Evolutionary conservation across 805 yeast genomes (phyloP), one percentile per base, ranked within the genome.

Genomic region (Lachancea waltii): DNA sequence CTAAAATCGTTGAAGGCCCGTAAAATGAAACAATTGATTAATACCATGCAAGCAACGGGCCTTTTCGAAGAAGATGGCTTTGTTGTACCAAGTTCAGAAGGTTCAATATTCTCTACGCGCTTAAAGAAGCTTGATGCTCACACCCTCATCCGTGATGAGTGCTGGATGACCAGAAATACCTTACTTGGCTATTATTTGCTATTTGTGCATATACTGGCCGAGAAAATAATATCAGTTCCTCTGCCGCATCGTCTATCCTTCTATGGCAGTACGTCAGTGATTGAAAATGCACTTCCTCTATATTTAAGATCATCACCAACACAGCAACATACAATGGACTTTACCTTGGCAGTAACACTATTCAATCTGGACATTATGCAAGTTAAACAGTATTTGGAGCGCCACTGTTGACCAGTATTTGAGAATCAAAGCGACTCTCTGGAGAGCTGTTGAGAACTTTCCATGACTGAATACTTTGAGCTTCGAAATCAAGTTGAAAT

Each of bases 381-480:
- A 38, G 27, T 53, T 18, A 54, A 41, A 18, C 58, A 55, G 44
- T 54, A 49, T 46, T 42, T 57, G 50, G 51, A 40, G 53, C 51
- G 25, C 80, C 82, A 14, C 54, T 66, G 22, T 57, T 46, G 16
- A 74, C 78, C 41, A 79, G 55, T 7, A 56, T 48, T 53, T 79
- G 84, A 26, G 56, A 50, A 50, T 82, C 86, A 34, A 77, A 54
- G 3, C 38, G 47, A 5, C 55, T 57, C 0, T 62, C 64, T 1
- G 81, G 79, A 5, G 70, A 65, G 17, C 73, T 68, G 50, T 82
- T 81, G 13, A 79, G 56, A 42, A 92, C 62, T 59, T 89, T 87
- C 87, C 94, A 85, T 2, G 86, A 73, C 25, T 54, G 58, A 11
- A 68, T 53, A 14, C 63, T 63, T 2, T 71, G 69, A 1, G 57